Evolutionary conservation across 352 stramenopile genomes (phyloP).

Genomic region (Thraustotheca clavata): DNA sequence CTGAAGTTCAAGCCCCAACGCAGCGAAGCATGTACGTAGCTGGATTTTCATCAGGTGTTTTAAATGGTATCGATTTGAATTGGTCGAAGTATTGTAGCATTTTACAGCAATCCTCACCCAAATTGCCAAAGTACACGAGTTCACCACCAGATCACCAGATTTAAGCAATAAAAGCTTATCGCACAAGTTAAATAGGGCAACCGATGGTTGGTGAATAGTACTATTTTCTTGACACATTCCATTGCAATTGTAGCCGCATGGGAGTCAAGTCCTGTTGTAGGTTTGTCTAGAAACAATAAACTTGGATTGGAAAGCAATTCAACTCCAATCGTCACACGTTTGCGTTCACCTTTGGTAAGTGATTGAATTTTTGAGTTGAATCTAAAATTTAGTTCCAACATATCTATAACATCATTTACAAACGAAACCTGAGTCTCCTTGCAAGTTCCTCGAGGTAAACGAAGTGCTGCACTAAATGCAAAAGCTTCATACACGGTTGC

Average conservation of each 20-base stretch:
- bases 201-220: slow-evolving; percentile 73
- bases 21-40: slow-evolving; percentile 82
- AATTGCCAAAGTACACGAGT: slow-evolving; percentile 39
- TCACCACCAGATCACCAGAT: slow-evolving; percentile 49
- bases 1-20: slow-evolving; percentile 34
- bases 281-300: slow-evolving; percentile 93
- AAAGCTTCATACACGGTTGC: slow-evolving; percentile 60
- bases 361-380: background rate
- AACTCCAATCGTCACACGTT: slow-evolving; percentile 88
- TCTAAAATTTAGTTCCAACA: slow-evolving; percentile 48
- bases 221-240: slow-evolving; percentile 46
- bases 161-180: slow-evolving; percentile 67
- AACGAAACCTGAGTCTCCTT: too few relatives aligned
- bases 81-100: slow-evolving; percentile 60
- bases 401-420: slow-evolving; percentile 35
- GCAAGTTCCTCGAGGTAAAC: slow-evolving; percentile 26
- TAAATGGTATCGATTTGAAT: slow-evolving; percentile 24
- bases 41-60: slow-evolving; percentile 64
- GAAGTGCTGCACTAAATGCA: slow-evolving; percentile 50
- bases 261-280: slow-evolving; percentile 87
- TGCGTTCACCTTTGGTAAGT: slow-evolving; percentile 69
- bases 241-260: slow-evolving; percentile 86
- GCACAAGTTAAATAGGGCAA: slow-evolving; percentile 66
- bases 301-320: slow-evolving; percentile 91
- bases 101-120: slow-evolving; percentile 30